phyloP scores from a whole-genome alignment of 805 yeast species.

The Starmera amethionina region DNA sequence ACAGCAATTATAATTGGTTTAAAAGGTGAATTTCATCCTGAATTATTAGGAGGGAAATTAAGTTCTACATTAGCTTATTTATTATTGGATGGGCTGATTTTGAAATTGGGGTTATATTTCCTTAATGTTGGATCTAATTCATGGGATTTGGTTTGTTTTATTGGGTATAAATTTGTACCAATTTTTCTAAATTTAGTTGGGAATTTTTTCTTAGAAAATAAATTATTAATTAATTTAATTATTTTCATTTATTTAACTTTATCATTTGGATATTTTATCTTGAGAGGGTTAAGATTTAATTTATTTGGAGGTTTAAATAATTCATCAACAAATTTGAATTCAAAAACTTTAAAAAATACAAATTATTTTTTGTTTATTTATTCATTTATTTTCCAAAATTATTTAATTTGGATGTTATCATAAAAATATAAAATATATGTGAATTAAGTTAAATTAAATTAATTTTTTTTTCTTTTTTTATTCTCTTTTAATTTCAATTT shows the following conservation, averaged over 20 bases:
- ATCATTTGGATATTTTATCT: conserved; percentile 55
- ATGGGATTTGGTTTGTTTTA: conserved; percentile 80
- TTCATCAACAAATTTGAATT: conserved; percentile 48
- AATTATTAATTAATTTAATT: conserved; percentile 34
- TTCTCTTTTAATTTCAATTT: conserved; percentile 19
- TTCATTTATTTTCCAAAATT: conserved; percentile 71
- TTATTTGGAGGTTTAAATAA: conserved; percentile 31
- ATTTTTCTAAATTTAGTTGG: conserved; percentile 46
- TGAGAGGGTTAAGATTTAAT: conserved; percentile 42
- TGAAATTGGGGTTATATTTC: conserved; percentile 77
- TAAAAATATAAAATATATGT: conserved; percentile 31
- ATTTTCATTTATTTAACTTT: conserved; percentile 40
- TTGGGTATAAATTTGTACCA: conserved; percentile 92
- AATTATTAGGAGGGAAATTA: conserved; percentile 77
- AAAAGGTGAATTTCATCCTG: conserved; percentile 87
- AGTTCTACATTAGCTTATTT: conserved; percentile 81
- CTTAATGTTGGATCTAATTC: conserved; percentile 60
- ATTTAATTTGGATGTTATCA: conserved; percentile 62
- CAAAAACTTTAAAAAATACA: conserved; percentile 65
- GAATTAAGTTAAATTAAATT: conserved; percentile 23
- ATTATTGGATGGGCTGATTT: conserved; percentile 60
- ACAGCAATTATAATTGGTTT: conserved; percentile 83
- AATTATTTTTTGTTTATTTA: conserved; percentile 82
- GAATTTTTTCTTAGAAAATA: conserved; percentile 33
- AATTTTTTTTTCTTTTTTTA: conserved; percentile 13